Evolutionary conservation across 345 rosid species (phyloP), one percentile per base, ranked within the genome.

Genomic region (Eucalyptus caleyi): DNA sequence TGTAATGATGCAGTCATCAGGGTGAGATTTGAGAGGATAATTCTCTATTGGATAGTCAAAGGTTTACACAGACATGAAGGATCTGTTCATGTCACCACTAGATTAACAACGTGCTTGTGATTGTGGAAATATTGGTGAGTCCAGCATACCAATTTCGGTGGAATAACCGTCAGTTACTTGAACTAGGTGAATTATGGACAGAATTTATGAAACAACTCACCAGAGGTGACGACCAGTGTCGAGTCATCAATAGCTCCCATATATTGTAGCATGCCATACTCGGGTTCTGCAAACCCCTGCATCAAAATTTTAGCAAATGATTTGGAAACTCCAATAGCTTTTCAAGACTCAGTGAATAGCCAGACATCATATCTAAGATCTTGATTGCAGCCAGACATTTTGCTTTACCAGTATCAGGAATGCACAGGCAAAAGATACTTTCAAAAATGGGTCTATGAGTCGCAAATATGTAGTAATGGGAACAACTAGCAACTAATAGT

Each of bases 181-280:
- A 34, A 69, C 44, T 69, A 37, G 44, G 81, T 69, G 81, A 69
- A 32, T 69, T 69, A 69, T 69, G 42, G 42, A 69, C 81, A 37
- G 19, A 51, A 87, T 60, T 54, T 87, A 87, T 45, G 24, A 23
- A 37, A 30, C 11, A 37, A 11, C 81, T 50, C 93, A 95, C 97
- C 94, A 16, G 98, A 93, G 56, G 99, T 95, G 88, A 96, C 92
- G 72, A 97, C 94, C 27, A 90, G 97, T 24, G 97, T 96, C 8
- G 96, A 91, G 91, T 95, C 99, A 94, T 96, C 97, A 89, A 96
- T 95, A 47, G 97, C 99, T 88, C 98, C 98, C 99, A 96, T 95
- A 90, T 96, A 94, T 45, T 94, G 93, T 93, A 97, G 90, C 96
- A 97, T 96, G 90, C 99, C 98, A 94, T 95, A 95, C 90, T 97